Evolutionary conservation across 768 basidiomycete species (phyloP).

Genomic region (Amanita molliuscula): DNA sequence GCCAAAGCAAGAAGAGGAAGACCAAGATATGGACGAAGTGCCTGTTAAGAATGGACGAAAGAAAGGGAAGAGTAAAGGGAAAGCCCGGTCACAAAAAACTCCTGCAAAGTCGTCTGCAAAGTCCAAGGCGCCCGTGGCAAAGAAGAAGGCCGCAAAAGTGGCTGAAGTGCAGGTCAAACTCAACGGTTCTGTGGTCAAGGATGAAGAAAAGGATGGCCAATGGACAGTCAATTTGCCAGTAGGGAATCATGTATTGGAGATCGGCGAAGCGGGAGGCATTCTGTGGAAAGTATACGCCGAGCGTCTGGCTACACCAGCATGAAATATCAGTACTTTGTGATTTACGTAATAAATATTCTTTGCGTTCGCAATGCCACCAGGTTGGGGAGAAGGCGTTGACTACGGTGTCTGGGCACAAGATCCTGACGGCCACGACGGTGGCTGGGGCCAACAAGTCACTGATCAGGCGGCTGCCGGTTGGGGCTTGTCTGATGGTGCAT

Average conservation of each 20-base stretch:
- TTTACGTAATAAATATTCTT: conserved; percentile 3
- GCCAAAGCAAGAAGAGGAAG: conserved; percentile 29
- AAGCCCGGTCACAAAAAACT: conserved; percentile 25
- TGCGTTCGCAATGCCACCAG: not conserved
- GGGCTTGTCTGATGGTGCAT: not conserved
- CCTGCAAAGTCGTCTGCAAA: conserved; percentile 22
- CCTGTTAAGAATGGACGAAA: conserved; percentile 33
- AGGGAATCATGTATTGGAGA: conserved; percentile 56
- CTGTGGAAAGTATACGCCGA: conserved; percentile 65
- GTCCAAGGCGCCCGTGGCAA: conserved; percentile 17
- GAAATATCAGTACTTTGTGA: not conserved
- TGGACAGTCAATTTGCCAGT: conserved; percentile 55
- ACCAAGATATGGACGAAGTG: conserved; percentile 34
- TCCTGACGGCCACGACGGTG: not conserved
- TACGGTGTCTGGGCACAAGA: not conserved
- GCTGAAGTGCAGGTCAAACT: conserved; percentile 55
- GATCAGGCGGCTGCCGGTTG: not conserved
- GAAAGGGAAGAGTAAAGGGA: conserved; percentile 28
- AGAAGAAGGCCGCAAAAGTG: conserved; percentile 36
- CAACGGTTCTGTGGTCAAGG: conserved; percentile 43
- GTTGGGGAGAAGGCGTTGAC: not conserved
- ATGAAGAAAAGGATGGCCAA: conserved; percentile 32
- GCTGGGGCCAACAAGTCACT: not conserved
- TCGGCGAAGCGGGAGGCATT: conserved; percentile 62
- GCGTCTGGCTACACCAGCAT: conserved; percentile 19